Conservation (phyloP, 2,329 filamentous ascomycete genomes). For the Cytospora piceicola region DNA sequence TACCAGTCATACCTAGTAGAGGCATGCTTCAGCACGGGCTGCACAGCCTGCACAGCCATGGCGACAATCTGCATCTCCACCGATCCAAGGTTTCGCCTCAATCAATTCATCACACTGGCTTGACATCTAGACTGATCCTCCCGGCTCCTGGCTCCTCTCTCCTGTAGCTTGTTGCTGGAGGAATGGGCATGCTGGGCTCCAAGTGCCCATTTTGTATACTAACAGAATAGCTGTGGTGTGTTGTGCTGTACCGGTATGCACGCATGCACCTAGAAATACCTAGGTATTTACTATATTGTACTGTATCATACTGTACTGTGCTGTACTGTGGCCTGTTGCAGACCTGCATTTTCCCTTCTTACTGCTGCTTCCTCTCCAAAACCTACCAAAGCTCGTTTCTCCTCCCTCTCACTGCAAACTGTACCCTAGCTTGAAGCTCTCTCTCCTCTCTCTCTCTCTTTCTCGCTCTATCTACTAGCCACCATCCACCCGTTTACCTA, state of each 20-base stretch:
- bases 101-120: background rate
- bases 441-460: background rate
- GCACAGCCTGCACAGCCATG: background rate
- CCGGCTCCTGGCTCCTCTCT: background rate
- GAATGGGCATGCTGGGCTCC: too few relatives aligned
- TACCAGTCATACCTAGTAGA: too few relatives aligned
- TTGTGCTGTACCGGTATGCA: background rate
- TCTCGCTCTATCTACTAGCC: background rate
- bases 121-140: background rate
- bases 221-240: background rate
- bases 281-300: background rate
- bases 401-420: conserved; percentile 3
- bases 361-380: conserved; percentile 1
- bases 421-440: conserved; percentile 1
- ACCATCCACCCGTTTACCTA: background rate
- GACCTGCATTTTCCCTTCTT: background rate
- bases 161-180: too few relatives aligned
- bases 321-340: background rate
- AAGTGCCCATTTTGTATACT: too few relatives aligned
- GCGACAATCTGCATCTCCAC: background rate
- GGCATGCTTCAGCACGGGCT: background rate
- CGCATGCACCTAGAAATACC: background rate
- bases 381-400: background rate
- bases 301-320: background rate
- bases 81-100: background rate